phyloP scores from a whole-genome alignment of 768 basidiomycete species.

The Xanthoconium stramineum region DNA sequence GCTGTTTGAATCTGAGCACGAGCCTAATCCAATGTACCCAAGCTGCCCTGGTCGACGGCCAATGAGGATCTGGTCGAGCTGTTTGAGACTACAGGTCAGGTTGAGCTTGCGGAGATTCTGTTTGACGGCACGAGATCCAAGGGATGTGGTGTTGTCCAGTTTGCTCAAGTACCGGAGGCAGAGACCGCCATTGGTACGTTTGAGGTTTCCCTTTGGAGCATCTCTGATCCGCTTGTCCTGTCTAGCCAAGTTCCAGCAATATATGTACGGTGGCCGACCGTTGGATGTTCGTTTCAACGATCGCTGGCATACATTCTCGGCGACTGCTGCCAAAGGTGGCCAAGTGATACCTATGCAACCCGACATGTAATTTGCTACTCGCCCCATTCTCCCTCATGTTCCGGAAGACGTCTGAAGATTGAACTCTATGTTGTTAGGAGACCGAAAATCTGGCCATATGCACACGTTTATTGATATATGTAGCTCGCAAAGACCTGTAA shows the following conservation, averaged over 20 bases:
- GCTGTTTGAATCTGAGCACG: neutral
- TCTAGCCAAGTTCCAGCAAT: constrained; percentile 88
- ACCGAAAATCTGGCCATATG: too few species aligned
- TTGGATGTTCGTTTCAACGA: constrained; percentile 93
- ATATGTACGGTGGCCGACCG: constrained; percentile 92
- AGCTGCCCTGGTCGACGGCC: constrained; percentile 99
- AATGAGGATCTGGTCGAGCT: constrained; percentile 98
- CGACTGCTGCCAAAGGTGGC: constrained; percentile 84
- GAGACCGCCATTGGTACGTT: constrained; percentile 86
- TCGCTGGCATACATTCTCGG: constrained; percentile 91
- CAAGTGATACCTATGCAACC: constrained; percentile 65
- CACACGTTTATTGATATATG: too few species aligned
- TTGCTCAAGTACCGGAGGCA: constrained; percentile 81
- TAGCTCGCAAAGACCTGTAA: too few species aligned
- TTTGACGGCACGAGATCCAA: constrained; percentile 92
- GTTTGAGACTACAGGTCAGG: constrained; percentile 96
- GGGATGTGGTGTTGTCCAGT: constrained; percentile 95
- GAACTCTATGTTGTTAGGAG: too few species aligned
- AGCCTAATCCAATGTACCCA: neutral
- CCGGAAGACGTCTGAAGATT: too few species aligned
- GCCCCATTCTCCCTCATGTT: neutral
- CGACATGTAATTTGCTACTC: constrained; percentile 35
- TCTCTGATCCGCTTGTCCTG: neutral
- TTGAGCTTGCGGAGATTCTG: constrained; percentile 91
- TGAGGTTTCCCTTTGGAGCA: neutral